Evolutionary conservation across 768 basidiomycete genomes (phyloP), one percentile per base, ranked within the genome.

Genomic region (Calocera cornea): DNA sequence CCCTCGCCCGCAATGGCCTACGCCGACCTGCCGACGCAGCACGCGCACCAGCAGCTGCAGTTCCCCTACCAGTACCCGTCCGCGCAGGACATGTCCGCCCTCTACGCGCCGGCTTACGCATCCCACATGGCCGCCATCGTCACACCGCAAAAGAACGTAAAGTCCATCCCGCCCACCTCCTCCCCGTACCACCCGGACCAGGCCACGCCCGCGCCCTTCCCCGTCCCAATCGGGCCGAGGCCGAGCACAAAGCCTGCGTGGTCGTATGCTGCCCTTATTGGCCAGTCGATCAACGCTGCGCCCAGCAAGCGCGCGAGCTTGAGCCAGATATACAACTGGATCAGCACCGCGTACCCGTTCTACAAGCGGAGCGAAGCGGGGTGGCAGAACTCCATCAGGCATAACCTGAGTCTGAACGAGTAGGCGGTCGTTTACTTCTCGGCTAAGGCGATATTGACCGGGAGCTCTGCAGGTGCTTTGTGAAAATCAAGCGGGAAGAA

Each of bases 301-400:
- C 83, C 85, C 0, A 84, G 88, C 33, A 88, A 90, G 72, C 87
- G 89, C 65, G 86, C 97, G 65, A 92, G 92, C 1, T 81, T 98
- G 29, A 90, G 95, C 75, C 93, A 98, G 75, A 97, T 99, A 70
- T 98, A 98, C 74, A 88, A 91, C 74, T 99, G 86, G 84, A 95
- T 99, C 73, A 92, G 91, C 54, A 90, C 89, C 44, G 90, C 91
- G 10, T 95, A 93, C 77, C 95, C 97, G 7, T 87, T 87, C 74
- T 99, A 92, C 79, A 92, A 92, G 77, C 88, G 90, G 68, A 88
- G 89, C 24, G 94, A 97, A 72, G 84, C 88, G 2, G 95, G 93
- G 5, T 98, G 95, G 95, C 94, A 95, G 86, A 97, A 97, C 77
- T 95, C 92, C 66, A 92, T 98, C 68, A 85, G 95, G n/a, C 95